phyloP scores from a whole-genome alignment of 305 asterid genomes.

The Stenogyne calaminthoides region DNA sequence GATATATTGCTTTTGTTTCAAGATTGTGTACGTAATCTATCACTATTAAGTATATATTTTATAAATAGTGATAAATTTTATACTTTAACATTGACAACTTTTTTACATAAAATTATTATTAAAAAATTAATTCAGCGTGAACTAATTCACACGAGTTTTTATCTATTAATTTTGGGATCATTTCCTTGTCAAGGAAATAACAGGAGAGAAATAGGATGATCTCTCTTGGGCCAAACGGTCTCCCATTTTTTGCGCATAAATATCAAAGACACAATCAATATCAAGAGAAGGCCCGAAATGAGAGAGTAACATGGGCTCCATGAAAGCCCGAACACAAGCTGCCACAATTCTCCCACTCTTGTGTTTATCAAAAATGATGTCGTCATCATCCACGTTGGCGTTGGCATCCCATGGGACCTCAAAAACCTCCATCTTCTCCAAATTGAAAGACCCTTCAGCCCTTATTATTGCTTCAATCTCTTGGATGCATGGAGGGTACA shows the following conservation, averaged over 20 bases:
- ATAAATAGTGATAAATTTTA: no score
- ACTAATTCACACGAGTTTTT: no score
- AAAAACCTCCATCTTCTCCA: constrained; percentile 21
- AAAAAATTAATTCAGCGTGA: no score
- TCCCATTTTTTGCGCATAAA: constrained; percentile 15
- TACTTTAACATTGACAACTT: no score
- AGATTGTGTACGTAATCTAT: no score
- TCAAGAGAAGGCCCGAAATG: constrained; percentile 30
- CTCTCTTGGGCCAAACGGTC: constrained; percentile 17
- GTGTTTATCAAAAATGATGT: not conserved
- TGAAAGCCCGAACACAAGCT: constrained; percentile 24
- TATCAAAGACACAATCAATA: constrained; percentile 17
- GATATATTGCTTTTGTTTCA: no score
- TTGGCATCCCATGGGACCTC: constrained; percentile 32
- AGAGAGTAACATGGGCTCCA: constrained; percentile 27
- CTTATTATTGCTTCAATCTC: constrained; percentile 28
- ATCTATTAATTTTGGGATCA: not conserved
- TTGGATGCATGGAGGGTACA: constrained; percentile 29
- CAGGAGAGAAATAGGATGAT: not conserved
- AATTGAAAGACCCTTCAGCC: constrained; percentile 39
- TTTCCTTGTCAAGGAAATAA: constrained; percentile 21
- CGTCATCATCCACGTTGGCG: constrained; percentile 9
- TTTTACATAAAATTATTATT: no score
- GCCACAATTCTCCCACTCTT: constrained; percentile 12
- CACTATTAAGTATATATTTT: no score